Conservation (phyloP, 139 green algal genomes). For the Edaphochlamys debaryana region DNA sequence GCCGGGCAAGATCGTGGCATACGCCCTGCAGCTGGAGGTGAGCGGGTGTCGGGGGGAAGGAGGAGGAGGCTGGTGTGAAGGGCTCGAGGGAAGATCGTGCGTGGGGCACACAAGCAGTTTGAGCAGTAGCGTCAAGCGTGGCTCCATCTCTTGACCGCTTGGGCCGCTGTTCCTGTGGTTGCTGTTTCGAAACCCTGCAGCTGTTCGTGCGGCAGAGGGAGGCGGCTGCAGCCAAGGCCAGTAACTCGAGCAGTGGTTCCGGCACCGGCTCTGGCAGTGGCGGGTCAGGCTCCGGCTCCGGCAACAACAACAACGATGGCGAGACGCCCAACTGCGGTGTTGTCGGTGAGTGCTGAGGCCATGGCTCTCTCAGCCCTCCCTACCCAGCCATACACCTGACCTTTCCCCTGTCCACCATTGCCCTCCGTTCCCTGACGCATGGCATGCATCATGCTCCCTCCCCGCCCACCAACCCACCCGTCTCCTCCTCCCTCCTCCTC, state of each 20-base stretch:
- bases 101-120: too few relatives aligned
- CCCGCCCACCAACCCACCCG: too few relatives aligned
- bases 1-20: slow-evolving; percentile 31
- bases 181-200: too few relatives aligned
- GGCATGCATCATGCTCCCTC: too few relatives aligned
- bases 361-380: too few relatives aligned
- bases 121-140: background rate
- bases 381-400: too few relatives aligned
- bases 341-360: background rate
- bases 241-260: background rate
- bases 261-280: background rate
- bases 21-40: slow-evolving; percentile 23
- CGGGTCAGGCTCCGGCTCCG: background rate
- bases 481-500: background rate
- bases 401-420: too few relatives aligned
- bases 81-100: background rate
- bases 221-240: background rate
- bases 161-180: too few relatives aligned
- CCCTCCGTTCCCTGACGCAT: too few relatives aligned
- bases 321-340: slow-evolving; percentile 14
- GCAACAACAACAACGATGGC: background rate
- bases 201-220: background rate
- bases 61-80: background rate
- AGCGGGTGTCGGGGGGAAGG: background rate
- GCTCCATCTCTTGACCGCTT: too few relatives aligned